Base-by-base conservation (phyloP, 495 filamentous ascomycete genomes). In the Astrocystis sublimbata region DNA sequence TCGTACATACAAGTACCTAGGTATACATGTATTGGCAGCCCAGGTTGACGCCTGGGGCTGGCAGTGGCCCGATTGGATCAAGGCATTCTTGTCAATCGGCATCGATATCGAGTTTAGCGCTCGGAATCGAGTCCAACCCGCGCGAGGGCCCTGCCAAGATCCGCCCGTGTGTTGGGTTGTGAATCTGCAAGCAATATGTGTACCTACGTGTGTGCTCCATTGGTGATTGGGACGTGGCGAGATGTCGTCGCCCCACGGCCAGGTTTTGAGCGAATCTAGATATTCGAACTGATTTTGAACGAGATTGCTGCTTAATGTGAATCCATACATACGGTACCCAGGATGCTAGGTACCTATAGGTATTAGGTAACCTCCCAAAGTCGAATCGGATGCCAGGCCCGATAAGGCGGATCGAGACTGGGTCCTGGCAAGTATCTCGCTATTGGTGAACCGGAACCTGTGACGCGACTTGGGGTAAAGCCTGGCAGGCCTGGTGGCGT, bases 1-100 rank as follows among this genome's bases (percentile, higher is more conserved):
- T n/a, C n/a, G n/a, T n/a, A n/a, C n/a, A n/a, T n/a, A n/a, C n/a
- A n/a, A n/a, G n/a, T n/a, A n/a, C n/a, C n/a, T n/a, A n/a, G n/a
- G n/a, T n/a, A n/a, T n/a, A n/a, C n/a, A n/a, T n/a, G n/a, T n/a
- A n/a, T n/a, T n/a, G n/a, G 26, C 49, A 26, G 7, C 28, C 17
- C 15, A 49, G 19, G 35, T 40, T 26, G 28, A 31, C 26, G 56
- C 30, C 42, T 19, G 41, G 54, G 55, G 55, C 42, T 58, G 55
- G 55, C 43, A 58, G 55, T 58, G 42, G 56, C 45, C 56, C 56
- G 56, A 59, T 59, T 59, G 56, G 56, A 59, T 12, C 38, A n/a
- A 33, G 0, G 54, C 28, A 30, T 3, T 13, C 8, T 30, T 49
- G 56, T 49, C 26, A 31, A 17, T 40, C 23, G n/a, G 30, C 45